phyloP scores from a whole-genome alignment of 139 green algal species.

The Nannochloris sp. region DNA sequence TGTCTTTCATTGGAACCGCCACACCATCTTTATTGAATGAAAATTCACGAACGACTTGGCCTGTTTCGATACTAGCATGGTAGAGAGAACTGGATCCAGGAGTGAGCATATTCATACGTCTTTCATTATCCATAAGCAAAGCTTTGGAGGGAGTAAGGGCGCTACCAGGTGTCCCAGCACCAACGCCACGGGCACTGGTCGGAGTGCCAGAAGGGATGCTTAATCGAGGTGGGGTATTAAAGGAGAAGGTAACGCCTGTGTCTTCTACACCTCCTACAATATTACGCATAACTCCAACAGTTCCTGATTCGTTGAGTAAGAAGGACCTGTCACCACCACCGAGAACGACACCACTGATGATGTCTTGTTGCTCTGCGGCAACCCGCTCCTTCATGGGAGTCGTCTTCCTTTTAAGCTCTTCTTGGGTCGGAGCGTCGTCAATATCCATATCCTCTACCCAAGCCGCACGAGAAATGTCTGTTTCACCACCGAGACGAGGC shows the following conservation, averaged over 20 bases:
- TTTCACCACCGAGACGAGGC: conserved; percentile 20
- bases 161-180: not conserved
- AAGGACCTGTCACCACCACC: conserved; percentile 68
- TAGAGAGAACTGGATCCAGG: conserved; percentile 46
- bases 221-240: conserved; percentile 18
- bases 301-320: conserved; percentile 47
- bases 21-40: conserved; percentile 80
- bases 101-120: conserved; percentile 81
- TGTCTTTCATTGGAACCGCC: conserved; percentile 70
- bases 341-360: conserved; percentile 44
- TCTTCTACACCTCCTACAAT: conserved; percentile 59
- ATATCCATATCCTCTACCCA: conserved; percentile 47
- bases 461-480: conserved; percentile 21
- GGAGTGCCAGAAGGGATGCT: not conserved
- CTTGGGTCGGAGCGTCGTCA: conserved; percentile 9
- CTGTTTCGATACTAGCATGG: conserved; percentile 58
- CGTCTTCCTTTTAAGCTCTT: conserved; percentile 22
- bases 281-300: conserved; percentile 88
- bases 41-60: conserved; percentile 75
- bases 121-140: conserved; percentile 72
- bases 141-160: conserved; percentile 22
- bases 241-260: conserved; percentile 22
- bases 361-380: conserved; percentile 14
- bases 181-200: not conserved
- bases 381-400: conserved; percentile 23